Conservation (phyloP, 305 asterid species). For the Plantago coronopus region DNA sequence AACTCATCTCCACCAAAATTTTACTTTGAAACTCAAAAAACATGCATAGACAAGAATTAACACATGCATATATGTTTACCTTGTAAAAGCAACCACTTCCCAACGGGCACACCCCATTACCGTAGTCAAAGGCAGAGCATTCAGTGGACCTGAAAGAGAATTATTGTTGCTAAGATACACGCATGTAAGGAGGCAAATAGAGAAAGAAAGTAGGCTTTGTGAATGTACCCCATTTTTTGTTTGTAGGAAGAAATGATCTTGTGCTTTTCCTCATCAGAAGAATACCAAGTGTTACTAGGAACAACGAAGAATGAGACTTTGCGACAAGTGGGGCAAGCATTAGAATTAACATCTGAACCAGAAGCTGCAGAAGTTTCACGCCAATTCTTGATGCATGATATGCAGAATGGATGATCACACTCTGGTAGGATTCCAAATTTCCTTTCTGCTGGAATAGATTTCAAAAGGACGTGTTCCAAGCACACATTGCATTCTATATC, state of each 20-base stretch:
- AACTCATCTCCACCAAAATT: too few species aligned
- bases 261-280: conserved; percentile 49
- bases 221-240: conserved; percentile 49
- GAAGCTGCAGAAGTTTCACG: conserved; percentile 54
- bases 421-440: conserved; percentile 71
- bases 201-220: not conserved
- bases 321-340: conserved; percentile 74
- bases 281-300: conserved; percentile 67
- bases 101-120: conserved; percentile 72
- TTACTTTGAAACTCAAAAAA: too few species aligned
- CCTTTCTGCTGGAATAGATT: conserved; percentile 53
- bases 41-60: too few species aligned
- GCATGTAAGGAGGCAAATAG: not conserved
- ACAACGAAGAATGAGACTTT: conserved; percentile 65
- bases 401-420: conserved; percentile 73
- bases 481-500: conserved; percentile 78
- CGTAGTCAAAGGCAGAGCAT: conserved; percentile 73
- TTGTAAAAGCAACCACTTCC: conserved; percentile 67
- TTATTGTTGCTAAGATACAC: conserved; percentile 7
- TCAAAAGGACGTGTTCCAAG: conserved; percentile 65
- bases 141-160: conserved; percentile 55
- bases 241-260: conserved; percentile 54
- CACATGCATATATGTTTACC: too few species aligned
- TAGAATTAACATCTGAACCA: conserved; percentile 55
- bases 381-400: conserved; percentile 73